Conservation (phyloP, 331 rosid species). For the Erythrophleum ivorense region DNA sequence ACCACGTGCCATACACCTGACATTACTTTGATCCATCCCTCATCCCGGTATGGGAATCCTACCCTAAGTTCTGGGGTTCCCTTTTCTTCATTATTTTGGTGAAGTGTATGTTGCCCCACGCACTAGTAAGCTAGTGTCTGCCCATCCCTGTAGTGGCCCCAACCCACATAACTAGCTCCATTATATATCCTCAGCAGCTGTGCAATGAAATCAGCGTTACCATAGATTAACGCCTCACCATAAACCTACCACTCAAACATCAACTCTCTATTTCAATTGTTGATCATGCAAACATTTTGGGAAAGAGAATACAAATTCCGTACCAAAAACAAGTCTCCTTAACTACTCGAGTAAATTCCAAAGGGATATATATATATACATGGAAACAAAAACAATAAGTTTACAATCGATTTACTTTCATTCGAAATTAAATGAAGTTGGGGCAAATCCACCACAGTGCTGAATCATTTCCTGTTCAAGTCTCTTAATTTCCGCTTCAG, state of each 20-base stretch:
- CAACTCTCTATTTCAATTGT: background rate
- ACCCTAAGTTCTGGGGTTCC: background rate
- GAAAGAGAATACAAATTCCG: background rate
- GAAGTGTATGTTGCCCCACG: background rate
- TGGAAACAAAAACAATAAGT: background rate
- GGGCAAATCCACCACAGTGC: slow-evolving; percentile 49
- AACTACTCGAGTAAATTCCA: background rate
- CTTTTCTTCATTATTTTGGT: background rate
- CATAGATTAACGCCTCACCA: background rate
- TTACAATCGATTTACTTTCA: background rate
- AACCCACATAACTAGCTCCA: background rate
- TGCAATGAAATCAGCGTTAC: too few species aligned
- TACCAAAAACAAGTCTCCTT: background rate
- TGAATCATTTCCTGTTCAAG: slow-evolving; percentile 48
- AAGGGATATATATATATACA: background rate
- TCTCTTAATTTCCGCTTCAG: slow-evolving; percentile 54
- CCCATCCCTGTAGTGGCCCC: background rate
- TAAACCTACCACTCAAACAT: background rate
- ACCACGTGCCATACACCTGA: slow-evolving; percentile 15
- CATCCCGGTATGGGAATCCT: background rate
- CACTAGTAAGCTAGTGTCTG: background rate
- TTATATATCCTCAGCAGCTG: too few species aligned
- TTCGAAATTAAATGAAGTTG: slow-evolving; percentile 23
- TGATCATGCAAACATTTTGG: background rate
- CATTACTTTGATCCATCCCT: background rate